Conservation (phyloP, 495 filamentous ascomycete species). For the Podospora bellae-mahoneyi region DNA sequence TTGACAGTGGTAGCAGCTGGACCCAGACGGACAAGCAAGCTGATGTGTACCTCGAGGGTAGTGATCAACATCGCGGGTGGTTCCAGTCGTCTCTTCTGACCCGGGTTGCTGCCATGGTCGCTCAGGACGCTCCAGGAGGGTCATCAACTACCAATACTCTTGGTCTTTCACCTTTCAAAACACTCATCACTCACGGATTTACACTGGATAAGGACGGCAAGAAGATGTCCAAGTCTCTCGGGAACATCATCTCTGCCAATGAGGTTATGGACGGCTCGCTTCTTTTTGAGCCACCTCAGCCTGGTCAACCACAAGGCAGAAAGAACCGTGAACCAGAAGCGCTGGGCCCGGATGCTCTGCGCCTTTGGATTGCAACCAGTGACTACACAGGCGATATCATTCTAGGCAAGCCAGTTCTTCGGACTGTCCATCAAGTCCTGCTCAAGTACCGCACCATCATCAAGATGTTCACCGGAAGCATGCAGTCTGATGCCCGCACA, state of each 20-base stretch:
- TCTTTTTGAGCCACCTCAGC: conserved; percentile 39
- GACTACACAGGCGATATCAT: conserved; percentile 88
- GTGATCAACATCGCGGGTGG: conserved; percentile 96
- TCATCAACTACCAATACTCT: conserved; percentile 21
- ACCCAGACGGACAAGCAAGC: conserved; percentile 60
- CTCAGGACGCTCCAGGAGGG: conserved; percentile 13
- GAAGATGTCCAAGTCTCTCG: conserved; percentile 98
- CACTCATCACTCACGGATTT: conserved; percentile 91
- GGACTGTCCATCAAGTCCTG: conserved; percentile 66
- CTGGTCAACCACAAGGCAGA: conserved; percentile 1
- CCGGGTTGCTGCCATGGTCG: conserved; percentile 50
- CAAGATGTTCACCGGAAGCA: conserved; percentile 80
- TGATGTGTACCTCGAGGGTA: conserved; percentile 90
- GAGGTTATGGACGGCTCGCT: conserved; percentile 80
- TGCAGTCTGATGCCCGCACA: conserved; percentile 56
- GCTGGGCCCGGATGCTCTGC: conserved; percentile 76
- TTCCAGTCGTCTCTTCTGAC: conserved; percentile 99
- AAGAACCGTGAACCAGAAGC: conserved; percentile 35
- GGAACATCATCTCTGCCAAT: conserved; percentile 79
- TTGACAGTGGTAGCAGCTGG: conserved; percentile 97
- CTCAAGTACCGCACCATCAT: conserved; percentile 83
- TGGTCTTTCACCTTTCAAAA: conserved; percentile 65
- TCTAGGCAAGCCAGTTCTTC: conserved; percentile 70
- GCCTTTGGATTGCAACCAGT: conserved; percentile 85
- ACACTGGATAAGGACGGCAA: conserved; percentile 81